Conservation (phyloP, 371 early-diverging fungal species). For the Coemansia sp. region DNA sequence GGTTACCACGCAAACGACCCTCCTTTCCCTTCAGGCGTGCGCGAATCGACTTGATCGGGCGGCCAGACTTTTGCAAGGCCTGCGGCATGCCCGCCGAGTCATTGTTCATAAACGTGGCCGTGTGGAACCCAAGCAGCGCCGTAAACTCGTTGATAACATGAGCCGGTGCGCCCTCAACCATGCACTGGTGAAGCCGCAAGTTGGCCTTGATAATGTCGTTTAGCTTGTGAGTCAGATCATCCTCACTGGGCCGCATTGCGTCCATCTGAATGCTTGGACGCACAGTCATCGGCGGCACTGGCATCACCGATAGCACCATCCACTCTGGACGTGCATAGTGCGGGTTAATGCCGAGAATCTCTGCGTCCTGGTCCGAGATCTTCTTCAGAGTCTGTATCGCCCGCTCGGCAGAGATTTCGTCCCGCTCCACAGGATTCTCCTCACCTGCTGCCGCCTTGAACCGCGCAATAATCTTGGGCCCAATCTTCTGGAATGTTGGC, state of each 20-base stretch:
- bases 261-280: slow-evolving; percentile 99
- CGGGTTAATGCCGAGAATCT: slow-evolving; percentile 88
- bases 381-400: slow-evolving; percentile 87
- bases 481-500: slow-evolving; percentile 89
- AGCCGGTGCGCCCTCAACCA: slow-evolving; percentile 95
- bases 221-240: slow-evolving; percentile 98
- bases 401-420: slow-evolving; percentile 76
- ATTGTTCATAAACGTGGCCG: slow-evolving; percentile 99
- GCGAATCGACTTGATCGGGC: slow-evolving; percentile 97
- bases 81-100: slow-evolving; percentile 97
- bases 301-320: slow-evolving; percentile 94
- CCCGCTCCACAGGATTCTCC: slow-evolving; percentile 59
- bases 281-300: slow-evolving; percentile 98
- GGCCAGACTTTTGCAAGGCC: slow-evolving; percentile 93
- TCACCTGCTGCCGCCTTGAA: slow-evolving; percentile 62
- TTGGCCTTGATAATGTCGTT: slow-evolving; percentile 98
- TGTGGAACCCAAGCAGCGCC: slow-evolving; percentile 95
- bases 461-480: slow-evolving; percentile 78
- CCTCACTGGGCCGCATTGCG: slow-evolving; percentile 91
- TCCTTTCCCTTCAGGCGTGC: slow-evolving; percentile 99
- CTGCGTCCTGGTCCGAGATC: slow-evolving; percentile 89
- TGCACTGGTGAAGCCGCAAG: slow-evolving; percentile 81
- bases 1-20: slow-evolving; percentile 98
- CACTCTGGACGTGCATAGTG: slow-evolving; percentile 98
- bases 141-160: slow-evolving; percentile 97